These are phyloP conservation scores for Pyrenophora tritici-repentis DNA, from an alignment of 2,329 filamentous ascomycete genomes.

Conservation along the genomic window DNA sequence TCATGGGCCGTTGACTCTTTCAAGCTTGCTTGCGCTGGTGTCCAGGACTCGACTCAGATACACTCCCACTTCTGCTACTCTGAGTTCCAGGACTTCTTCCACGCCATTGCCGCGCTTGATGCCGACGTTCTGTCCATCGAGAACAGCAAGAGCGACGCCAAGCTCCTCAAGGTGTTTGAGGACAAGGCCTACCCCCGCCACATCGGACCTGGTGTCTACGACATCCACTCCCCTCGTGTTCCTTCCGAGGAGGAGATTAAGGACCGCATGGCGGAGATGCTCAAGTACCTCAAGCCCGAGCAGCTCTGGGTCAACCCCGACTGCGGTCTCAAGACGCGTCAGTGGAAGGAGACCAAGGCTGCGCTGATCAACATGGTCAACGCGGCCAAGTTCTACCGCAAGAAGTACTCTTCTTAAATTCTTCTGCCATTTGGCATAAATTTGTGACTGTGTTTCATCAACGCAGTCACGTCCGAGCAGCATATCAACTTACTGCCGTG, in stretches of 20 bases:
- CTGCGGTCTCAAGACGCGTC: constrained; percentile 98
- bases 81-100: constrained; percentile 99
- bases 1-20: constrained; percentile 98
- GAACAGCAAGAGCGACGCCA: constrained; percentile 99
- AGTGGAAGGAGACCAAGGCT: constrained; percentile 99
- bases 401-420: constrained; percentile 73
- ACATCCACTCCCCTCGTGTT: constrained; percentile 99
- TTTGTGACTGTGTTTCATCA: constrained; percentile 39
- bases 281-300: constrained; percentile 90
- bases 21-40: constrained; percentile 91
- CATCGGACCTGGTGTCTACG: constrained; percentile 98
- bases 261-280: constrained; percentile 97
- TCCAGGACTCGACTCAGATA: constrained; percentile 96
- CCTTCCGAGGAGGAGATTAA: constrained; percentile 98
- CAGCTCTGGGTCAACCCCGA: constrained; percentile 99
- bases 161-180: constrained; percentile 98
- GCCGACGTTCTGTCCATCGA: constrained; percentile 98
- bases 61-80: constrained; percentile 99
- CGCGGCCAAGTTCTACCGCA: constrained; percentile 94
- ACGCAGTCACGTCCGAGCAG: constrained; percentile 36
- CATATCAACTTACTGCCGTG: constrained; percentile 47
- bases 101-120: constrained; percentile 96
- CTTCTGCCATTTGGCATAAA: constrained; percentile 29
- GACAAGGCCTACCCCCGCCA: constrained; percentile 96
- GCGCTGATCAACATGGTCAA: constrained; percentile 96